phyloP scores from a whole-genome alignment of 1,284 basidiomycete species.

The Hemileia vastatrix region DNA sequence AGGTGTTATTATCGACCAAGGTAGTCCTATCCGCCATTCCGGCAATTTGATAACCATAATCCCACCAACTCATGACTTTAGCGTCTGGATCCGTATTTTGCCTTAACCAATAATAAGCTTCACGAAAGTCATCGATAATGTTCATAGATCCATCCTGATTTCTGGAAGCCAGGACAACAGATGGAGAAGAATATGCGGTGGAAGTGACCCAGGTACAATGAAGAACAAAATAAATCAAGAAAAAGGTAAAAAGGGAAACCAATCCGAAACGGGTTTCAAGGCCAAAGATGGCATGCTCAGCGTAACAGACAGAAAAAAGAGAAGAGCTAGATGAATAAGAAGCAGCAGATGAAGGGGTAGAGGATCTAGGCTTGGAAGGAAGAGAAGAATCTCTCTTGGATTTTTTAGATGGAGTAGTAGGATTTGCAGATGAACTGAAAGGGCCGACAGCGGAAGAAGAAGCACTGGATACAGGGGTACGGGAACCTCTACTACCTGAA shows the following conservation, averaged over 20 bases:
- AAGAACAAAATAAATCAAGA: conserved; percentile 49
- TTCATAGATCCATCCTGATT: conserved; percentile 77
- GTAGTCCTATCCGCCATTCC: conserved; percentile 98
- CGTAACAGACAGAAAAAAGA: conserved; percentile 31
- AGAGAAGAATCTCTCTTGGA: conserved; percentile 53
- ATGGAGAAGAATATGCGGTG: conserved; percentile 91
- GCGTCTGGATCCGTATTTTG: conserved; percentile 87
- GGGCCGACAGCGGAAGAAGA: conserved; percentile 39
- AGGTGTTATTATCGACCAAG: conserved; percentile 98
- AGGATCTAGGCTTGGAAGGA: conserved; percentile 38
- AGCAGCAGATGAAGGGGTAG: conserved; percentile 39
- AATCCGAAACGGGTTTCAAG: conserved; percentile 72
- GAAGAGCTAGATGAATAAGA: conserved; percentile 21
- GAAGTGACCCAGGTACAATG: conserved; percentile 98
- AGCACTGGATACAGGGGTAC: conserved; percentile 33
- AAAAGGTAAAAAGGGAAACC: conserved; percentile 71
- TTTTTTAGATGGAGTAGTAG: conserved; percentile 52
- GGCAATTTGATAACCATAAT: conserved; percentile 98
- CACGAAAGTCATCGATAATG: conserved; percentile 98
- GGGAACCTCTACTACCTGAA: conserved; percentile 37
- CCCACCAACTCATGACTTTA: conserved; percentile 99
- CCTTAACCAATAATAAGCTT: conserved; percentile 99
- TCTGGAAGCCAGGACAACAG: conserved; percentile 79
- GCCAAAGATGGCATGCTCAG: conserved; percentile 63
- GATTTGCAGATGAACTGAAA: conserved; percentile 39